Evolutionary conservation across 2,329 filamentous ascomycete species (phyloP), one percentile per base, ranked within the genome.

Genomic region (Cercospora citrullina): DNA sequence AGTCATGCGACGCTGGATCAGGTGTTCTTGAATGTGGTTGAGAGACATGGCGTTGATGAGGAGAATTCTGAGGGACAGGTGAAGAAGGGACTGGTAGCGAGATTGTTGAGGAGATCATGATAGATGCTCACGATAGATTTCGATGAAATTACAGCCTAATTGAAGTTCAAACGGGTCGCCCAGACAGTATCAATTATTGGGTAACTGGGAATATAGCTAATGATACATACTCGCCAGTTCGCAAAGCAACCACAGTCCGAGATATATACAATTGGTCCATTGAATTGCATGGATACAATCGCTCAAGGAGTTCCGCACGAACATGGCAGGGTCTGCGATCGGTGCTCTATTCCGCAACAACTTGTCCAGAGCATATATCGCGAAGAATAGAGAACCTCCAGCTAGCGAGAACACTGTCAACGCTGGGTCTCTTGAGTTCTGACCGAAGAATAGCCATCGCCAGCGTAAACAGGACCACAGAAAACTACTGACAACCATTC

Each of bases 1-100:
- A 91, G 87, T 65, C 91, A 91, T 26, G 94, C 92, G 18, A 95
- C 91, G 28, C 81, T 96, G 55, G 93, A 97, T 76, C 91, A 96
- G 79, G 92, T 96, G 0, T 97, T 97, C 78, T 79, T 96, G 77
- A 86, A 86, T 33, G 93, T 96, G 75, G 92, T 96, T 8, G 89
- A 90, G 1, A 64, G 65, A 45, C 69, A 72, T 65, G 69, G 68
- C 2, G 68, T 70, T 36, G 68, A 70, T 67, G 71, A 69, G 60
- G 69, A 70, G 63, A 72, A 72, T 48, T 31, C 45, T 9, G 39
- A 55, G 14, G 48, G 28, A 3, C 16, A 8, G 42, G 28, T n/a
- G 31, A 48, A 30, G 45, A 55, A 57, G 18, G 61, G 61, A 1
- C 30, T 63, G n/a, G 45, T 42, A 1, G n/a, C 9, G 9, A 36